Percentiles rank a stretch among this genome's conserved stretches.
phyloP scores from a whole-genome alignment of 371 early-diverging fungal species.

The Zopfochytrium polystomum region DNA sequence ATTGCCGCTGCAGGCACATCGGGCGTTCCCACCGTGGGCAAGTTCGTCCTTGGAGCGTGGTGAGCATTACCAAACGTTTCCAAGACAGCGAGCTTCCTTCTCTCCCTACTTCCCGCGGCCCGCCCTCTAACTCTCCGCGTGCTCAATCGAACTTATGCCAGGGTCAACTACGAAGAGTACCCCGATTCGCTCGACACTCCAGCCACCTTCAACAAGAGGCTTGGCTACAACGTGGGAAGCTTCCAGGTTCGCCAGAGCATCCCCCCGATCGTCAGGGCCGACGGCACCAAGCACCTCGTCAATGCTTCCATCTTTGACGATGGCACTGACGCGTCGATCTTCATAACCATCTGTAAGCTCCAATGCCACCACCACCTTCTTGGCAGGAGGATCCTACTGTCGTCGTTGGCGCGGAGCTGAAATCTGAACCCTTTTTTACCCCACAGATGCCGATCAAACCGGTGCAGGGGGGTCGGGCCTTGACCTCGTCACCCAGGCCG shows the following conservation, averaged over 20 bases:
- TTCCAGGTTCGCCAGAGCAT: slow-evolving; percentile 15
- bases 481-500: neutral
- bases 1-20: too few relatives aligned
- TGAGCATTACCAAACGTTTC: too few relatives aligned
- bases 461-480: neutral
- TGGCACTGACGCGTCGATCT: slow-evolving; percentile 17
- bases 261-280: slow-evolving; percentile 5
- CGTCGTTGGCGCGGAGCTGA: neutral
- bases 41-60: too few relatives aligned
- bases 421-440: neutral
- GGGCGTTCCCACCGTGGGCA: too few relatives aligned
- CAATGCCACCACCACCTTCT: neutral
- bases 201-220: slow-evolving; percentile 15
- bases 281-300: slow-evolving; percentile 2
- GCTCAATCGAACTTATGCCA: too few relatives aligned
- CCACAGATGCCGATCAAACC: neutral
- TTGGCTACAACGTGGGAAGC: slow-evolving; percentile 7
- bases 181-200: too few relatives aligned
- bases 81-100: too few relatives aligned
- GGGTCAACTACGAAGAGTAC: too few relatives aligned
- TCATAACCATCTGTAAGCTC: slow-evolving; percentile 19
- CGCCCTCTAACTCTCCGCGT: too few relatives aligned
- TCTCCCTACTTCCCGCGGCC: too few relatives aligned
- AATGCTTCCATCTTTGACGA: slow-evolving; percentile 17
- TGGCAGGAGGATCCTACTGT: neutral